Conservation (phyloP, 2,329 filamentous ascomycete genomes). For the Neophaeococcomyces mojaviensis region DNA sequence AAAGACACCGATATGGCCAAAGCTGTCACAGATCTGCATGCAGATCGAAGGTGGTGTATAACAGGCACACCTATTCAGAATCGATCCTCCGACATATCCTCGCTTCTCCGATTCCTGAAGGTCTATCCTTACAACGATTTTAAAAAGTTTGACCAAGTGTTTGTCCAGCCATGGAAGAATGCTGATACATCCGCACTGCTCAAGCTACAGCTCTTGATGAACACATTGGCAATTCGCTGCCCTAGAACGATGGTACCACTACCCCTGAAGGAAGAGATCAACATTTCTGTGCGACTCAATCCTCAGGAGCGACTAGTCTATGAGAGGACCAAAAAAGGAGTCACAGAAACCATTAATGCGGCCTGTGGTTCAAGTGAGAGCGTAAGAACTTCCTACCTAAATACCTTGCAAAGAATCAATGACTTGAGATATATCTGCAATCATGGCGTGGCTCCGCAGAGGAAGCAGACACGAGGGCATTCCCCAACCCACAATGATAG, state of each 20-base stretch:
- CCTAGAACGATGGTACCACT: constrained; percentile 3
- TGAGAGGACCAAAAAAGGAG: constrained; percentile 9
- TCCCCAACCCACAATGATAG: background rate
- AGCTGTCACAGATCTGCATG: constrained; percentile 33
- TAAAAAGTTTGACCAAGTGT: constrained; percentile 33
- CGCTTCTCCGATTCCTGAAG: constrained; percentile 38
- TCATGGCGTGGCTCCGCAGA: constrained; percentile 26
- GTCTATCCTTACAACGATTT: constrained; percentile 36
- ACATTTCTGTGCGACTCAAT: background rate
- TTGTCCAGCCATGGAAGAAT: constrained; percentile 19
- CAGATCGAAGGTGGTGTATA: constrained; percentile 38
- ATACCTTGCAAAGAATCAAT: constrained; percentile 41
- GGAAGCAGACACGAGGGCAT: no score
- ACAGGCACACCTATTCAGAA: constrained; percentile 48
- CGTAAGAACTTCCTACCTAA: constrained; percentile 28
- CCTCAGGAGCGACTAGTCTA: constrained; percentile 7
- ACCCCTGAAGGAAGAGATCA: background rate
- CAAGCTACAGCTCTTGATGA: constrained; percentile 8
- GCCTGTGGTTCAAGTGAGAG: background rate
- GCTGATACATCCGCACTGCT: constrained; percentile 5
- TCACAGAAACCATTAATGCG: constrained; percentile 5
- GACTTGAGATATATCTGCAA: constrained; percentile 41
- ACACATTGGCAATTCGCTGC: constrained; percentile 11
- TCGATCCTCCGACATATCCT: constrained; percentile 34
- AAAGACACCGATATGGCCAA: constrained; percentile 28